phyloP scores from a whole-genome alignment of 1,139 yeast genomes.

The Saccharomycopsis hybrid region DNA sequence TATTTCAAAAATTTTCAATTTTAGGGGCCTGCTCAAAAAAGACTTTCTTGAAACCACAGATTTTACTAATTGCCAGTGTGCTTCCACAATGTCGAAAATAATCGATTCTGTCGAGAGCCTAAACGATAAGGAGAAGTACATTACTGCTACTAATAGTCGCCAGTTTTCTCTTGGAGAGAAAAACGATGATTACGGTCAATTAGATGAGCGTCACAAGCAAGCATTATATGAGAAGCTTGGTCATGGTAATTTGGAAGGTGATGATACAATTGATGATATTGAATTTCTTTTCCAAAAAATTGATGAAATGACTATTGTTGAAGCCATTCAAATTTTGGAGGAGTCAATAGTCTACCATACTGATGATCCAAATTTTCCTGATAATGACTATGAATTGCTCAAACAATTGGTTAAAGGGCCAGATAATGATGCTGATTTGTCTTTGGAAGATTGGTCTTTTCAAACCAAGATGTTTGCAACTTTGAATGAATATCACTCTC shows the following conservation, averaged over 20 bases:
- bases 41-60: no score
- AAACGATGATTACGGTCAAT: constrained; percentile 8
- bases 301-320: constrained; percentile 32
- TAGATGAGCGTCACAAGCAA: constrained; percentile 17
- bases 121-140: constrained; percentile 9
- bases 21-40: no score
- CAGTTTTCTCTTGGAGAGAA: constrained; percentile 1
- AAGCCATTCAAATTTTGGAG: constrained; percentile 38
- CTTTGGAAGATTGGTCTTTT: constrained; percentile 29
- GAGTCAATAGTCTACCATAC: constrained; percentile 37
- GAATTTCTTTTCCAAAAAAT: constrained; percentile 38
- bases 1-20: no score
- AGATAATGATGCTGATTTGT: constrained; percentile 19
- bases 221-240: constrained; percentile 24
- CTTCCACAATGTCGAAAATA: no score
- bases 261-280: constrained; percentile 24
- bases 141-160: not conserved
- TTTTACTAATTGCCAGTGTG: no score
- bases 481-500: constrained; percentile 47
- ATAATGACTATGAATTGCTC: constrained; percentile 31
- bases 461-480: constrained; percentile 38
- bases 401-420: constrained; percentile 25
- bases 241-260: constrained; percentile 26
- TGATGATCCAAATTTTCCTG: constrained; percentile 46
- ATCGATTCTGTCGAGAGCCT: no score